These are phyloP conservation scores for Cryptosporidium muris DNA, from an alignment of 169 alveolate genomes.

Conservation along the genomic window DNA sequence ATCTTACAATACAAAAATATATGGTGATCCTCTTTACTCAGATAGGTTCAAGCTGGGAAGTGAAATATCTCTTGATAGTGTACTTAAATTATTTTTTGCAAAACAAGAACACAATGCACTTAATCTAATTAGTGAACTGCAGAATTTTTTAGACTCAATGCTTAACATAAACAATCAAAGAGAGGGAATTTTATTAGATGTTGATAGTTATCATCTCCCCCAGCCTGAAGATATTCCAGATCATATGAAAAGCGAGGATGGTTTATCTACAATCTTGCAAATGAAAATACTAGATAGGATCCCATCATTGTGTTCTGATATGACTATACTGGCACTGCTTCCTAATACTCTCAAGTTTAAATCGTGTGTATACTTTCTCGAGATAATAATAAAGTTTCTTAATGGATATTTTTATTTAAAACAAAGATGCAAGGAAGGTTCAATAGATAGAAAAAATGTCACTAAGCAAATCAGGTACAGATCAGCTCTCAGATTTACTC, in stretches of 20 bases:
- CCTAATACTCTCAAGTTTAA: slow-evolving; percentile 15
- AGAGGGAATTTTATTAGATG: too few species aligned
- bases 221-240: too few species aligned
- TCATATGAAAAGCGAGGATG: too few species aligned
- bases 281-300: background rate
- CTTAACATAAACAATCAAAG: too few species aligned
- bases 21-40: too few species aligned
- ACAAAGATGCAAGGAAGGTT: background rate
- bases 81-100: too few species aligned
- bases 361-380: slow-evolving; percentile 23
- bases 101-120: too few species aligned
- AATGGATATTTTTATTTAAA: slow-evolving; percentile 21
- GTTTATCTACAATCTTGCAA: too few species aligned
- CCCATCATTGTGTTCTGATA: slow-evolving; percentile 1
- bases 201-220: too few species aligned
- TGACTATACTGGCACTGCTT: background rate
- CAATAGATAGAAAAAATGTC: background rate
- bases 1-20: too few species aligned
- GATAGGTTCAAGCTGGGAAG: background rate
- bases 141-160: too few species aligned
- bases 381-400: slow-evolving; percentile 1
- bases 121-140: too few species aligned
- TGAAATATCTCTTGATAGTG: slow-evolving; percentile 1
- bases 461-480: background rate
- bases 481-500: slow-evolving; percentile 27